Percentiles rank a stretch among this genome's conserved stretches.
Evolutionary conservation across 2,329 filamentous ascomycete genomes (phyloP).

Genomic region (Diplodia intermedia): DNA sequence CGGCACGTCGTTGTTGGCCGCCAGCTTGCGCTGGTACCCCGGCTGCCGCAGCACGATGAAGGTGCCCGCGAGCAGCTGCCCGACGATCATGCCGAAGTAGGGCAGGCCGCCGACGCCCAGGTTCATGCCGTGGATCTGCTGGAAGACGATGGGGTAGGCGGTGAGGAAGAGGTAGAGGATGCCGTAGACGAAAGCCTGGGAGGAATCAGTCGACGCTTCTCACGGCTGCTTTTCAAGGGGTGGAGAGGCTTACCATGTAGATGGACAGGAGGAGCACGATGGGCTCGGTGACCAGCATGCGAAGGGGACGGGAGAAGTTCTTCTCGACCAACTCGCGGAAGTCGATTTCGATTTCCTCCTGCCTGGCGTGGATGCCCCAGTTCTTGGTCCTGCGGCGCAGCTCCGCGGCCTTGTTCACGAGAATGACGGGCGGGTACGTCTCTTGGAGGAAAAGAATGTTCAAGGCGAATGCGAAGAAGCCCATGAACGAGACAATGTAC

Average conservation of each 20-base stretch:
- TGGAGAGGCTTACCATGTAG: conserved; percentile 52
- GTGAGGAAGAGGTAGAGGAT: conserved; percentile 83
- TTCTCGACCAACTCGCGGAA: conserved; percentile 58
- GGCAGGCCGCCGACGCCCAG: conserved; percentile 75
- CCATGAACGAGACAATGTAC: conserved; percentile 57
- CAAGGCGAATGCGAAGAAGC: conserved; percentile 57
- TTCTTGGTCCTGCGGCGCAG: conserved; percentile 63
- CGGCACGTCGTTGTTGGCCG: conserved; percentile 57
- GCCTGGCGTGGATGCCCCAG: conserved; percentile 68
- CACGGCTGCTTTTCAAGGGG: not conserved
- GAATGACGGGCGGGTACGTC: conserved; percentile 64
- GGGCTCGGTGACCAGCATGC: conserved; percentile 58
- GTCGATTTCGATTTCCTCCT: conserved; percentile 61
- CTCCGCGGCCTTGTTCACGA: conserved; percentile 63
- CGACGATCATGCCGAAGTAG: conserved; percentile 83
- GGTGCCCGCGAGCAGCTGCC: conserved; percentile 71
- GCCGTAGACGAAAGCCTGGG: conserved; percentile 64
- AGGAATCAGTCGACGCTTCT: conserved; percentile 51
- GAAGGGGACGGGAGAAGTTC: conserved; percentile 60
- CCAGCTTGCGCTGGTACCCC: conserved; percentile 63
- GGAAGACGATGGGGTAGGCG: conserved; percentile 82
- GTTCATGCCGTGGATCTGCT: conserved; percentile 71
- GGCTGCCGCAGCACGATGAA: conserved; percentile 69
- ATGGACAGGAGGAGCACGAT: conserved; percentile 57
- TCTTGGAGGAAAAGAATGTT: conserved; percentile 63